Evolutionary conservation across 2,329 filamentous ascomycete genomes (phyloP), one percentile per base, ranked within the genome.

Genomic region (Fusarium virguliforme): DNA sequence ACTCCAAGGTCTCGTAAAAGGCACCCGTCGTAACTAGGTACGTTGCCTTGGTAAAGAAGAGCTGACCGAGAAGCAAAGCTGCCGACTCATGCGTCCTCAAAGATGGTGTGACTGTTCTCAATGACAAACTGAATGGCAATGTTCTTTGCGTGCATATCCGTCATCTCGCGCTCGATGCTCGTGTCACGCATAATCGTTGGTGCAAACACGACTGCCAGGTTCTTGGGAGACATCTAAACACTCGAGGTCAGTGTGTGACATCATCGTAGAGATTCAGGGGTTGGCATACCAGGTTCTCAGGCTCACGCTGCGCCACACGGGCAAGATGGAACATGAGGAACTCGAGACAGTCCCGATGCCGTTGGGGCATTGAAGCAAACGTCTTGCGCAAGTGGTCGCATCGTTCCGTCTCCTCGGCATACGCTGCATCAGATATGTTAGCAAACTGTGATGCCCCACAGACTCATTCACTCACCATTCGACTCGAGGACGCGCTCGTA

Each of bases 141-240:
- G 75, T 97, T 97, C 87, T 98, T 98, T 74, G 91, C 89, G 79
- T 96, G 93, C 86, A 97, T 97, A 79, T 99, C 96, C 32, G 91
- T 95, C 90, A 99, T 97, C 81, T 99, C 96, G 67, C 94, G 91
- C 80, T 97, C 94, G 67, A 98, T 88, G 76, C 92, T 95, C 78
- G 91, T 87, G 62, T 97, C 94, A 74, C 95, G 90, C 94, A 99
- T 97, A 75, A 99, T 97, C 1, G 96, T 99, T 8, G 96, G 96
- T 8, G 96, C 96, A 79, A 99, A 99, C 38, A 99, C 96, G 43
- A 99, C 96, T 4, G 96, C 94, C 67, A 98, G 84, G 79, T 99
- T 99, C 82, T 97, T 93, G 62, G 95, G 93, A 26, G 94, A 97
- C 96, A 99, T 99, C 90, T 93, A 24, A 3, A 66, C 3, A 30